Conservation (phyloP, 2,329 filamentous ascomycete genomes). For the Pyrenophora teres region DNA sequence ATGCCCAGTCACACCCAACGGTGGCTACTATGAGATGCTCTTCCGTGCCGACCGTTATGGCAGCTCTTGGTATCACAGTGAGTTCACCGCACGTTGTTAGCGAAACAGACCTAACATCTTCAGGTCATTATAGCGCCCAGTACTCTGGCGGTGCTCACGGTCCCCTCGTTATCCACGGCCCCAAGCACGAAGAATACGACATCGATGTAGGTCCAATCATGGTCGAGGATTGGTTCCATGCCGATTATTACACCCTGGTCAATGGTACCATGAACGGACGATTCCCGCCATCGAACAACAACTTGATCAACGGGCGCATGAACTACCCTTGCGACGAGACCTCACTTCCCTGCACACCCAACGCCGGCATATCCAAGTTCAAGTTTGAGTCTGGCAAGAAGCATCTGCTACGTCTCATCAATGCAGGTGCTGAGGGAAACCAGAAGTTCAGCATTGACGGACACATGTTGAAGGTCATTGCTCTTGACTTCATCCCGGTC, state of each 20-base stretch:
- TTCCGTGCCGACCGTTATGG: slow-evolving; percentile 39
- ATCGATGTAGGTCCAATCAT: slow-evolving; percentile 49
- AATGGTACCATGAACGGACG: slow-evolving; percentile 32
- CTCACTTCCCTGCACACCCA: slow-evolving; percentile 30
- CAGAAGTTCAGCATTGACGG: slow-evolving; percentile 51
- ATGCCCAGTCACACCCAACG: slow-evolving; percentile 44
- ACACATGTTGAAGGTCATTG: slow-evolving; percentile 50
- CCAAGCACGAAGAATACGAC: slow-evolving; percentile 45
- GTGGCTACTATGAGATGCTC: slow-evolving; percentile 22
- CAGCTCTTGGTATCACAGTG: slow-evolving; percentile 34
- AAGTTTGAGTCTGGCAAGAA: slow-evolving; percentile 49
- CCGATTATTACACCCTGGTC: slow-evolving; percentile 36
- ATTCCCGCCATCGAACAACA: slow-evolving; percentile 28
- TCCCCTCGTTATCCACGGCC: slow-evolving; percentile 47
- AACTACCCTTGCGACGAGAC: slow-evolving; percentile 36
- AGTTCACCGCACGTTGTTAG: not conserved
- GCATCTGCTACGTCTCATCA: slow-evolving; percentile 50
- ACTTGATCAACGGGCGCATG: slow-evolving; percentile 28
- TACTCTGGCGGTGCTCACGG: slow-evolving; percentile 47
- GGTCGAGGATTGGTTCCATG: slow-evolving; percentile 50
- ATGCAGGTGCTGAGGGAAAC: slow-evolving; percentile 45
- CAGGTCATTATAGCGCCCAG: slow-evolving; percentile 46
- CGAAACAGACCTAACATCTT: not conserved
- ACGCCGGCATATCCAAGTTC: slow-evolving; percentile 41
- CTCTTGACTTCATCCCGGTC: slow-evolving; percentile 49